Conservation (phyloP, 2,329 filamentous ascomycete species). For the Exserohilum rostratum region DNA sequence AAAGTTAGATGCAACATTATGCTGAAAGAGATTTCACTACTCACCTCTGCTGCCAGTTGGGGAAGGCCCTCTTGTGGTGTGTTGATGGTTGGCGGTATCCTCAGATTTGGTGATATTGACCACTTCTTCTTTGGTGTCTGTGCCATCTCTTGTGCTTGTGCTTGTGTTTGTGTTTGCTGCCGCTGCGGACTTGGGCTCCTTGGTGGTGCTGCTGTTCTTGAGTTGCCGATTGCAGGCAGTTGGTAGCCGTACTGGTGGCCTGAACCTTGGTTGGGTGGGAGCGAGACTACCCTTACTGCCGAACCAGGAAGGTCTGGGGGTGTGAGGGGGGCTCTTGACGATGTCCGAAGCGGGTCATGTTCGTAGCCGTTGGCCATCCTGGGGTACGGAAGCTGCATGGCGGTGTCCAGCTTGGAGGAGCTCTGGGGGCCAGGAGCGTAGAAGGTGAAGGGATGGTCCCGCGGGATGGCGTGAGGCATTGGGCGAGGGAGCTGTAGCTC, state of each 20-base stretch:
- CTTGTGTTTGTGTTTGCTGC: slow-evolving; percentile 25
- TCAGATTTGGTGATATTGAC: slow-evolving; percentile 44
- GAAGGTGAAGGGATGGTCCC: slow-evolving; percentile 44
- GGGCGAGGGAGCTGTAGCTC: slow-evolving; percentile 49
- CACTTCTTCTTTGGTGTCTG: slow-evolving; percentile 39
- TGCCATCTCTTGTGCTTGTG: slow-evolving; percentile 29
- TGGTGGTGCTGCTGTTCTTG: slow-evolving; percentile 35
- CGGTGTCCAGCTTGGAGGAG: slow-evolving; percentile 35
- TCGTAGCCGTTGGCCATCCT: slow-evolving; percentile 32
- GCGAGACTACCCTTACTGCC: slow-evolving; percentile 39
- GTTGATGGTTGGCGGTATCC: slow-evolving; percentile 44
- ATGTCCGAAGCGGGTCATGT: slow-evolving; percentile 26
- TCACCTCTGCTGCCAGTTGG: slow-evolving; percentile 50
- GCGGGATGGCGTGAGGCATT: slow-evolving; percentile 49
- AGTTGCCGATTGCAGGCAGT: slow-evolving; percentile 45
- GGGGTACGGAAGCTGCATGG: slow-evolving; percentile 45
- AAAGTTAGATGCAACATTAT: slow-evolving; percentile 16
- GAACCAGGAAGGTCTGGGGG: slow-evolving; percentile 43
- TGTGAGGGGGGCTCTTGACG: slow-evolving; percentile 39
- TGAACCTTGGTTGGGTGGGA: slow-evolving; percentile 35
- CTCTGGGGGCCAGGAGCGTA: slow-evolving; percentile 33
- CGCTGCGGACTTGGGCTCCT: slow-evolving; percentile 31
- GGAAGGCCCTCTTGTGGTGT: slow-evolving; percentile 50
- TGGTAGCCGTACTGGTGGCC: slow-evolving; percentile 43
- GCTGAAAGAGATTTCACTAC: background rate